A percentile compares a stretch with the other conserved stretches of the same genome.
These are phyloP conservation scores for Sesbania bispinosa DNA, from an alignment of 306 rosid species.

Conservation along the genomic window DNA sequence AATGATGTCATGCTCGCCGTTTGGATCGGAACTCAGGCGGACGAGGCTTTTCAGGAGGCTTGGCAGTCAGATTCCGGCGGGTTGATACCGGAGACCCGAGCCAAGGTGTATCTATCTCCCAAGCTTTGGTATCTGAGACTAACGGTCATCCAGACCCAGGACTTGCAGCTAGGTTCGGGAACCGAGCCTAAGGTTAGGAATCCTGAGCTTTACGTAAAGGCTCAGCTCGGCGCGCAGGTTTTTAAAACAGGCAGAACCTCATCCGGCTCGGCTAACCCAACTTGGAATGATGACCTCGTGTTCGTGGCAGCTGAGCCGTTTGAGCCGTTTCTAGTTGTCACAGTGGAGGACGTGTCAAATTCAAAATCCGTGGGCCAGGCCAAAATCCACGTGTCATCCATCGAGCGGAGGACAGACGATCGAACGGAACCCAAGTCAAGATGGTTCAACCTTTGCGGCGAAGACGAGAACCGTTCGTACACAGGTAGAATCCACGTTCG, in stretches of 20 bases:
- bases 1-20: constrained; percentile 86
- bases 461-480: constrained; percentile 43
- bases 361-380: constrained; percentile 47
- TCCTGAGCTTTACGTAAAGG: constrained; percentile 64
- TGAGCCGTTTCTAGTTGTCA: constrained; percentile 63
- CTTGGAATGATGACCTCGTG: constrained; percentile 78
- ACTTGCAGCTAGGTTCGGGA: constrained; percentile 50
- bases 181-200: constrained; percentile 47
- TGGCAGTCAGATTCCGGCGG: constrained; percentile 96
- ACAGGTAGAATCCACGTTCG: constrained; percentile 67
- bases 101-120: constrained; percentile 89
- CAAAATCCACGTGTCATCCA: constrained; percentile 58
- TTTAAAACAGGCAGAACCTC: constrained; percentile 61
- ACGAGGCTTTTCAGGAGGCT: constrained; percentile 87
- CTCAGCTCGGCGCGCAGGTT: constrained; percentile 70
- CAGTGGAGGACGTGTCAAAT: constrained; percentile 52
- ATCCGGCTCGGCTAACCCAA: constrained; percentile 51
- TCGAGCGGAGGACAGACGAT: constrained; percentile 58
- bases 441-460: constrained; percentile 65
- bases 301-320: constrained; percentile 88
- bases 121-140: constrained; percentile 88
- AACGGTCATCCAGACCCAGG: constrained; percentile 97
- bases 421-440: constrained; percentile 59
- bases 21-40: constrained; percentile 84
- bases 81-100: constrained; percentile 75